These are phyloP conservation scores for Phlyctochytrium planicorne DNA, from an alignment of 192 early-diverging fungal species.

Conservation along the genomic window DNA sequence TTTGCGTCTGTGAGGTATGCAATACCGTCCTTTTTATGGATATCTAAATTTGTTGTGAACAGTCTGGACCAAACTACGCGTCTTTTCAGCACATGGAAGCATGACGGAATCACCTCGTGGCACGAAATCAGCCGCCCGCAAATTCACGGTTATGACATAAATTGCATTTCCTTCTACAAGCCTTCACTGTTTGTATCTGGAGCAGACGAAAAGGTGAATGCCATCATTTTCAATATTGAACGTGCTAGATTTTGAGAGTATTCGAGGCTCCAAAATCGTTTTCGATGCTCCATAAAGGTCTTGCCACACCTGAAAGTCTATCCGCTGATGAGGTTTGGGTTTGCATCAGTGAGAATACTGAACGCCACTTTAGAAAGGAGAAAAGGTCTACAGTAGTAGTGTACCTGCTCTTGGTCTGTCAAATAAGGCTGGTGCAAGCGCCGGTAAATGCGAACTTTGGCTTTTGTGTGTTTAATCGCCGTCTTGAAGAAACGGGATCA, in stretches of 20 bases:
- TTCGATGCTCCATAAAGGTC: no score
- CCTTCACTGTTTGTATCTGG: conserved; percentile 78
- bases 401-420: conserved; percentile 91
- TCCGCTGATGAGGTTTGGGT: conserved; percentile 28
- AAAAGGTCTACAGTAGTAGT: no score
- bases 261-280: conserved; percentile 84
- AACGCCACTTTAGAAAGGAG: conserved; percentile 18
- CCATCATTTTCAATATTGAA: background rate
- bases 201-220: conserved; percentile 89
- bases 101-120: conserved; percentile 56
- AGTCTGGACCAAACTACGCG: conserved; percentile 89
- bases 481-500: no score
- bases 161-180: conserved; percentile 77
- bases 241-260: conserved; percentile 70
- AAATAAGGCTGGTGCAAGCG: conserved; percentile 97
- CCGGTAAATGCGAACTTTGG: no score
- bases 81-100: conserved; percentile 74
- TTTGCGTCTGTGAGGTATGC: conserved; percentile 69
- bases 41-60: conserved; percentile 9
- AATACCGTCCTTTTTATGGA: background rate
- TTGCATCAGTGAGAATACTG: conserved; percentile 33
- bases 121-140: conserved; percentile 93
- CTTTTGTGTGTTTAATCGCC: no score
- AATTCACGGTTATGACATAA: conserved; percentile 93
- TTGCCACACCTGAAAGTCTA: conserved; percentile 58